phyloP scores from a whole-genome alignment of 2,329 filamentous ascomycete species.

The Aspergillus sp. region DNA sequence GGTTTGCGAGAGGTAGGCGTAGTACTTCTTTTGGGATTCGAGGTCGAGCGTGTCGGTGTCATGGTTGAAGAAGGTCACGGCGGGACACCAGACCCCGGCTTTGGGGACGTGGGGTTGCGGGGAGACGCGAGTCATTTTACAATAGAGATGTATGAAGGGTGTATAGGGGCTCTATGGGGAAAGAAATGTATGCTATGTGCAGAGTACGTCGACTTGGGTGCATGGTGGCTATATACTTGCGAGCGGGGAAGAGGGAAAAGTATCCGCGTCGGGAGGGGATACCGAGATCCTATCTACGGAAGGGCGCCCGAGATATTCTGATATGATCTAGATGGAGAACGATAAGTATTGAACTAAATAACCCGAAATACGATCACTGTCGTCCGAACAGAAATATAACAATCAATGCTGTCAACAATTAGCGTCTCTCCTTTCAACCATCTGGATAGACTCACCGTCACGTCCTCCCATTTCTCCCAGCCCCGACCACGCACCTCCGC shows the following conservation, averaged over 20 bases:
- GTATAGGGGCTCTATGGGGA: not conserved
- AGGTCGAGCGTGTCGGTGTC: constrained; percentile 50
- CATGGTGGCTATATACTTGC: not conserved
- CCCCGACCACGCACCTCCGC: constrained; percentile 81
- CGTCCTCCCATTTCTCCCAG: constrained; percentile 71
- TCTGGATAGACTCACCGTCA: constrained; percentile 29
- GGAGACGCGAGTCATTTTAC: constrained; percentile 3
- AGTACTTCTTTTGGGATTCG: constrained; percentile 52
- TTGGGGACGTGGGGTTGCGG: constrained; percentile 20
- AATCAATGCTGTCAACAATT: constrained; percentile 20
- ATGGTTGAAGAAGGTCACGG: constrained; percentile 56
- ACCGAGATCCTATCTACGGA: constrained; percentile 10
- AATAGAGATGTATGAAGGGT: no score
- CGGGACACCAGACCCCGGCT: constrained; percentile 52
- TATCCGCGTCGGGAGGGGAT: constrained; percentile 12
- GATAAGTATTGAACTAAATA: not conserved
- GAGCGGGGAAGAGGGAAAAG: constrained; percentile 12
- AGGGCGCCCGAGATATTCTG: constrained; percentile 4
- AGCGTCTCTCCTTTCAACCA: not conserved
- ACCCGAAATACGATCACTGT: not conserved
- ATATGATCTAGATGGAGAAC: no score
- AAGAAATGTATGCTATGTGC: not conserved
- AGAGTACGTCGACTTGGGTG: not conserved
- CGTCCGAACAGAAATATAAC: not conserved
- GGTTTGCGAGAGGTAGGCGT: constrained; percentile 50